These are phyloP conservation scores for Pseudohyphozyma bogoriensis DNA, from an alignment of 768 basidiomycete species.

Conservation along the genomic window DNA sequence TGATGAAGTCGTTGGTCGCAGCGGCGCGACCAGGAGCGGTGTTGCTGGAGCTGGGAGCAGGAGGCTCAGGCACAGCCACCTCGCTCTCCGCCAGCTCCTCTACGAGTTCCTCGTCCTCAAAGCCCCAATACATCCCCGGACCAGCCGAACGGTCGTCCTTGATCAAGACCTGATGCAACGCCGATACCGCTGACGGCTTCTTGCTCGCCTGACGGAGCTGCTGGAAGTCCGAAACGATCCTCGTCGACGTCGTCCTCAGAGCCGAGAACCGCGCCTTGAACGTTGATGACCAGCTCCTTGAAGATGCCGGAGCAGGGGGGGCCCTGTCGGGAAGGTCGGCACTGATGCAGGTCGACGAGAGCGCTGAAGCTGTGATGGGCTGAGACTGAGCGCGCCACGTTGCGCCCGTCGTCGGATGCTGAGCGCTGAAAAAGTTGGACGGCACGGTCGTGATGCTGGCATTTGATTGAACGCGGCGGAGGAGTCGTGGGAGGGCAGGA, in stretches of 20 bases:
- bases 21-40: not conserved
- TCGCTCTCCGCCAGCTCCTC: not conserved
- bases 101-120: not conserved
- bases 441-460: constrained; percentile 1
- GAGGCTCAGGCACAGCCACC: not conserved
- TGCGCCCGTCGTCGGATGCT: not conserved
- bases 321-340: not conserved
- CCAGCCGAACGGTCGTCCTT: constrained; percentile 1
- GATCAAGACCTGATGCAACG: not conserved
- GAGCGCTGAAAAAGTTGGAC: not conserved
- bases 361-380: too few relatives aligned
- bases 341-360: not conserved
- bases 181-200: not conserved
- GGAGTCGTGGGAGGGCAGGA: not conserved
- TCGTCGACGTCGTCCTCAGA: not conserved
- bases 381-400: not conserved
- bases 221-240: not conserved
- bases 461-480: not conserved
- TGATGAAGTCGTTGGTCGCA: not conserved
- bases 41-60: not conserved
- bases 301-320: too few relatives aligned
- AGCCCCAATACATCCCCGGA: constrained; percentile 1
- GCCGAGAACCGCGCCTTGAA: not conserved
- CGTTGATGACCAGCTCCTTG: not conserved
- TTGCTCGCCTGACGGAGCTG: not conserved